These are phyloP conservation scores for Breviolum minutum DNA, from an alignment of 73 alveolate species.

Conservation along the genomic window DNA sequence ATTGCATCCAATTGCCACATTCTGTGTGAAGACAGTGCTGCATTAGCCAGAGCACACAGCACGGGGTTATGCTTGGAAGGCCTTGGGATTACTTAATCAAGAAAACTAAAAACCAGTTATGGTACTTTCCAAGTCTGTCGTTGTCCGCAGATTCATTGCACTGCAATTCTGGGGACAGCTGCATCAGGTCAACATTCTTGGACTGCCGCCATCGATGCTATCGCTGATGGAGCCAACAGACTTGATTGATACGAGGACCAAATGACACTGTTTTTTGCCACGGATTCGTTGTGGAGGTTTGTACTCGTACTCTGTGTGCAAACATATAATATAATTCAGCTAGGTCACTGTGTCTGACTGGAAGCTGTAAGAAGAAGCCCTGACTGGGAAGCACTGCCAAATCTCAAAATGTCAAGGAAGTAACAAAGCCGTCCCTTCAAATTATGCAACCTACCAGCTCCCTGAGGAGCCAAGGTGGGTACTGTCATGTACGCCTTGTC, in stretches of 20 bases:
- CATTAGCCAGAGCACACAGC: no score
- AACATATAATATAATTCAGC: neutral
- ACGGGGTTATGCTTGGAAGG: no score
- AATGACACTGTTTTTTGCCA: neutral
- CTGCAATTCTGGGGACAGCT: no score
- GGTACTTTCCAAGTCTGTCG: neutral
- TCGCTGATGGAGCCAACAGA: neutral
- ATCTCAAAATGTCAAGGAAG: neutral
- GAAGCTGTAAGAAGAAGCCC: neutral
- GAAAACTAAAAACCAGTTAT: neutral
- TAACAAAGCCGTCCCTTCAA: no score
- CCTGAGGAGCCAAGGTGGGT: constrained; percentile 32
- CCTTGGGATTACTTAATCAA: no score
- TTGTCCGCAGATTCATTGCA: neutral
- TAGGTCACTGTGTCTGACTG: neutral
- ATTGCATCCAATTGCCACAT: neutral
- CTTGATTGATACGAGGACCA: constrained; percentile 21
- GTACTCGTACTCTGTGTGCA: neutral
- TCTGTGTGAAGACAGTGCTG: neutral
- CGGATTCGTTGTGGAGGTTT: no score
- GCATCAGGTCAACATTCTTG: constrained; percentile 10
- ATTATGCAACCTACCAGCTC: neutral
- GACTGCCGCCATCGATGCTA: constrained; percentile 37
- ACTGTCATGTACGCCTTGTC: constrained; percentile 9
- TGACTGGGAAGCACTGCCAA: no score